A percentile compares a stretch with the other conserved stretches of the same genome.
Evolutionary conservation across 352 stramenopile genomes (phyloP).

Genomic region (Peronospora belbahrii): DNA sequence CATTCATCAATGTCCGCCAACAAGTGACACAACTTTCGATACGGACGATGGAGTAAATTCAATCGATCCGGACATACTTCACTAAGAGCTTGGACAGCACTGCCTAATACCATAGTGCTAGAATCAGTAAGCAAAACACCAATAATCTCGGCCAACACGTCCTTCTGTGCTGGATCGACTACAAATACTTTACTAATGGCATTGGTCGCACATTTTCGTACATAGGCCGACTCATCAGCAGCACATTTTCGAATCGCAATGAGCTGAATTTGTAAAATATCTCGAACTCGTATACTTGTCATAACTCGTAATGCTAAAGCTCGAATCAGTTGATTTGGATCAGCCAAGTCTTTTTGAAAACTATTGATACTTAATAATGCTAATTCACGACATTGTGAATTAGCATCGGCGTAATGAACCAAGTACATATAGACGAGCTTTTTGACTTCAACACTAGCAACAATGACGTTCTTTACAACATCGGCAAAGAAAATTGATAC

Average conservation of each 20-base stretch:
- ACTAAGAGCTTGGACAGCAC: constrained; percentile 89
- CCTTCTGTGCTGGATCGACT: constrained; percentile 84
- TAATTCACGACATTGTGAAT: constrained; percentile 93
- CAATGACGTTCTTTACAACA: constrained; percentile 94
- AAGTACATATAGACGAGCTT: constrained; percentile 99
- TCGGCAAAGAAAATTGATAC: constrained; percentile 97
- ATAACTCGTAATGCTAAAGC: constrained; percentile 93
- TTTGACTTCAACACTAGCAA: constrained; percentile 95
- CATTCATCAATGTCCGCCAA: constrained; percentile 99
- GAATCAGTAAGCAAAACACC: constrained; percentile 89
- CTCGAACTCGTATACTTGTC: constrained; percentile 95
- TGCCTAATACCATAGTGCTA: constrained; percentile 97
- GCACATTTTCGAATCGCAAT: constrained; percentile 91
- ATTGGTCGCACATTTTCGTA: constrained; percentile 95
- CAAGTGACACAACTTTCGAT: constrained; percentile 96
- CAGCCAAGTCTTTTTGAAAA: constrained; percentile 97
- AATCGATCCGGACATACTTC: constrained; percentile 94
- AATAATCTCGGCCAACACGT: constrained; percentile 91
- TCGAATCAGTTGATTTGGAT: constrained; percentile 91
- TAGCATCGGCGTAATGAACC: constrained; percentile 96
- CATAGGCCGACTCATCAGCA: constrained; percentile 91
- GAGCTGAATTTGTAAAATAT: constrained; percentile 99
- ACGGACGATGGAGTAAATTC: constrained; percentile 92
- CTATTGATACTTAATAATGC: constrained; percentile 96
- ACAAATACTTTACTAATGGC: constrained; percentile 92